phyloP scores from a whole-genome alignment of 208 protist species.

The Leishmania guyanensis region DNA sequence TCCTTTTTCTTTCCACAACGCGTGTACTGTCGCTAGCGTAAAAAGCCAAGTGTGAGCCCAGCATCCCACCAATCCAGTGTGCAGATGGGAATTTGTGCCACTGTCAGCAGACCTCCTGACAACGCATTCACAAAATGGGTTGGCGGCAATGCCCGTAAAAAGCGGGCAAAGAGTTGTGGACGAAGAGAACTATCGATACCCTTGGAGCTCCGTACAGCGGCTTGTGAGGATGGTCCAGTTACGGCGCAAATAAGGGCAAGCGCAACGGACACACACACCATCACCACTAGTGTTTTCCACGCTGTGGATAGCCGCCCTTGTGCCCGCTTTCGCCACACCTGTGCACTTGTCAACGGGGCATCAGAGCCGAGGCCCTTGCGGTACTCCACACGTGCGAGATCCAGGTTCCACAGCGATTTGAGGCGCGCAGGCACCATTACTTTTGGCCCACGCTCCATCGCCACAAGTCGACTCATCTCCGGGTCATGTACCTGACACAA shows the following conservation, averaged over 20 bases:
- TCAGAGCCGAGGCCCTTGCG: constrained; percentile 9
- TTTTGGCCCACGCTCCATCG: constrained; percentile 38
- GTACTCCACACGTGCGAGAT: constrained; percentile 19
- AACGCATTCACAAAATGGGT: constrained; percentile 23
- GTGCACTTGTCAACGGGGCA: constrained; percentile 22
- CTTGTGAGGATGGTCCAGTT: constrained; percentile 5
- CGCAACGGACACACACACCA: background rate
- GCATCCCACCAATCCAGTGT: constrained; percentile 35
- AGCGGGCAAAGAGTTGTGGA: constrained; percentile 27
- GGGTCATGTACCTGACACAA: constrained; percentile 37
- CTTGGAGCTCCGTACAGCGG: constrained; percentile 16
- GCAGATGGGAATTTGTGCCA: constrained; percentile 14
- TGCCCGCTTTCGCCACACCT: constrained; percentile 24
- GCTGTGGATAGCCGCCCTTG: background rate
- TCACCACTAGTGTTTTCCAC: background rate
- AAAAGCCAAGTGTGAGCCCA: constrained; percentile 17
- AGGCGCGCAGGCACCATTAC: constrained; percentile 30
- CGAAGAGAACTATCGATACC: constrained; percentile 28
- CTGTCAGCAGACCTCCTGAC: constrained; percentile 22
- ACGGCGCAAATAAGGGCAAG: background rate
- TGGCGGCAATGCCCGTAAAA: constrained; percentile 10
- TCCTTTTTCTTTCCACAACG: background rate
- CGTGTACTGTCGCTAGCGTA: constrained; percentile 1
- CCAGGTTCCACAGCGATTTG: constrained; percentile 14
- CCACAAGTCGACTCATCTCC: constrained; percentile 35